These are phyloP conservation scores for Naganishia vishniacii DNA, from an alignment of 768 basidiomycete genomes.

Conservation along the genomic window DNA sequence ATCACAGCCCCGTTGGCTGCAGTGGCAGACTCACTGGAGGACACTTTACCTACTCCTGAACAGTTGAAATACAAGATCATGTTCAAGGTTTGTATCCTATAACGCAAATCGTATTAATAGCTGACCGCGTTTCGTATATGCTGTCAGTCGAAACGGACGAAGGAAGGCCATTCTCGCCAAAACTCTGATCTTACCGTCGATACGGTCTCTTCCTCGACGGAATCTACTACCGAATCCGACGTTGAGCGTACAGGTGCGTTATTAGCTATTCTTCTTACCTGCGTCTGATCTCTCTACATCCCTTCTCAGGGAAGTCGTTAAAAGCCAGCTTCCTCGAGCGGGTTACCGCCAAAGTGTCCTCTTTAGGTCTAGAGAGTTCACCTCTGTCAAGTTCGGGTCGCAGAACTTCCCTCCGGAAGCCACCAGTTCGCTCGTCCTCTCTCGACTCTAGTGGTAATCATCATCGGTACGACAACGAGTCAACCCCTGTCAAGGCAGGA, in stretches of 20 bases:
- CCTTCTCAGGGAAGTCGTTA: background rate
- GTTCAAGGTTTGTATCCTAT: slow-evolving; percentile 62
- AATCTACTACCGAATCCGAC: slow-evolving; percentile 22
- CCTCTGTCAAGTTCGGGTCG: background rate
- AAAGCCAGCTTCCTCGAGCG: slow-evolving; percentile 6
- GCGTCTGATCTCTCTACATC: too few relatives aligned
- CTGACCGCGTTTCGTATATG: background rate
- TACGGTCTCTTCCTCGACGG: slow-evolving; percentile 9
- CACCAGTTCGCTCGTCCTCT: slow-evolving; percentile 18
- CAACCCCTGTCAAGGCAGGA: background rate
- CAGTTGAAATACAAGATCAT: slow-evolving; percentile 71
- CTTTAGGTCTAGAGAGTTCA: background rate
- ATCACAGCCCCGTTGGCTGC: slow-evolving; percentile 52
- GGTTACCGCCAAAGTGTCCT: slow-evolving; percentile 20
- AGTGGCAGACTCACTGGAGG: slow-evolving; percentile 39
- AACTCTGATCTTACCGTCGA: background rate
- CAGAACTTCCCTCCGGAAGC: slow-evolving; percentile 1
- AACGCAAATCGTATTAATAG: background rate
- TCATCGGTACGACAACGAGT: background rate
- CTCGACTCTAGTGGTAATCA: slow-evolving; percentile 6
- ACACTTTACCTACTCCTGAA: slow-evolving; percentile 79
- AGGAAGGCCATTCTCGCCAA: background rate
- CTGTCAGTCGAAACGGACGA: slow-evolving; percentile 21
- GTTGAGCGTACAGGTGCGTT: slow-evolving; percentile 12
- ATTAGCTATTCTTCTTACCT: background rate